Conservation (phyloP, 2,329 filamentous ascomycete species). For the Ophiostoma quercus region DNA sequence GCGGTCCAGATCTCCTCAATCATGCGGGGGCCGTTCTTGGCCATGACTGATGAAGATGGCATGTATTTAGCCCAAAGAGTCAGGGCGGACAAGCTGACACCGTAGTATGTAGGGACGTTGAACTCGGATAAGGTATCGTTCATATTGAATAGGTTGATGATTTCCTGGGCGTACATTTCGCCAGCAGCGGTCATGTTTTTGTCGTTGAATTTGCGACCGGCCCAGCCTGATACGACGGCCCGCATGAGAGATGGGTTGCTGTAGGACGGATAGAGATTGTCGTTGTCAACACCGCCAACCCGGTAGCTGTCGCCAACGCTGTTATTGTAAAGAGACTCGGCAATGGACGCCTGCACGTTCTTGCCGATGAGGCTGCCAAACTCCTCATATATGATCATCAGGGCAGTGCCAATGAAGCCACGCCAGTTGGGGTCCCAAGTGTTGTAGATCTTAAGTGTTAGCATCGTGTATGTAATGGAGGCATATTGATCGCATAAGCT, state of each 20-base stretch:
- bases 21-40: constrained; percentile 47
- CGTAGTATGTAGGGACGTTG: constrained; percentile 58
- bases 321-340: constrained; percentile 50
- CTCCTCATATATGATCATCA: constrained; percentile 56
- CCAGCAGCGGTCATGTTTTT: constrained; percentile 55
- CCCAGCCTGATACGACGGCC: constrained; percentile 56
- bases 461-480: background rate
- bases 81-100: constrained; percentile 55
- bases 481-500: background rate
- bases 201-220: constrained; percentile 49
- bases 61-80: constrained; percentile 57
- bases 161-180: constrained; percentile 50
- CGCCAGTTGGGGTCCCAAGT: constrained; percentile 62
- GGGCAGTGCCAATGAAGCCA: constrained; percentile 55
- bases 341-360: constrained; percentile 40
- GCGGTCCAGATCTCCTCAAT: constrained; percentile 49
- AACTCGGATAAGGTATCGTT: constrained; percentile 57
- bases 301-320: constrained; percentile 57
- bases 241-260: constrained; percentile 48
- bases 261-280: constrained; percentile 55
- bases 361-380: constrained; percentile 44
- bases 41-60: constrained; percentile 47
- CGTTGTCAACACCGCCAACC: constrained; percentile 53
- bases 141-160: constrained; percentile 52
- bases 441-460: constrained; percentile 43